Conservation (phyloP, 768 basidiomycete genomes). For the Trametes cinnabarina region DNA sequence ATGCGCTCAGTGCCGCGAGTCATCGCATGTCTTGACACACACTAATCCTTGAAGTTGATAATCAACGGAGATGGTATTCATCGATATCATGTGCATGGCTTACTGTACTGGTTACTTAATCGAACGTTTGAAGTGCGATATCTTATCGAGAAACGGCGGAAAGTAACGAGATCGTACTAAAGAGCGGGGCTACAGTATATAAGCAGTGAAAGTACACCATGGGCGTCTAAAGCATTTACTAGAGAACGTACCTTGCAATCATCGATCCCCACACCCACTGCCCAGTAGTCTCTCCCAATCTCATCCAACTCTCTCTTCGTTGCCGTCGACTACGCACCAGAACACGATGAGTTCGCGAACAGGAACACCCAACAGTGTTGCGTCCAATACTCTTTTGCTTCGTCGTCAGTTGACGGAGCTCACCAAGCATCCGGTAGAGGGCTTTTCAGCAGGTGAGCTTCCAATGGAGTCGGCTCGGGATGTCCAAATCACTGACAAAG, state of each 20-base stretch:
- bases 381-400: slow-evolving; percentile 56
- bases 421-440: slow-evolving; percentile 90
- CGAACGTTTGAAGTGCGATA: too few relatives aligned
- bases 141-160: too few relatives aligned
- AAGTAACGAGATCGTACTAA: background rate
- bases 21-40: too few relatives aligned
- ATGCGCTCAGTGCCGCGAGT: too few relatives aligned
- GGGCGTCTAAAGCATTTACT: slow-evolving; percentile 5
- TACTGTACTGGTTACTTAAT: too few relatives aligned
- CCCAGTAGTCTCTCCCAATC: background rate
- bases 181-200: background rate
- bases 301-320: background rate
- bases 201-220: slow-evolving; percentile 3
- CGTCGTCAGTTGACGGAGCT: slow-evolving; percentile 81
- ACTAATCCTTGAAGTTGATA: too few relatives aligned
- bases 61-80: too few relatives aligned
- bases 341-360: slow-evolving; percentile 25
- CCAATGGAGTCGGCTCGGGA: background rate
- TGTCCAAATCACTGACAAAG: slow-evolving; percentile 18
- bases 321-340: background rate
- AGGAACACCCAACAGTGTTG: slow-evolving; percentile 18
- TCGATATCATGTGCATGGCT: too few relatives aligned
- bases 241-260: background rate
- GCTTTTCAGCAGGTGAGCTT: slow-evolving; percentile 85
- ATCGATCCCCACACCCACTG: slow-evolving; percentile 19